Evolutionary conservation across 169 alveolate species (phyloP).

Genomic region (Perkinsus olseni): DNA sequence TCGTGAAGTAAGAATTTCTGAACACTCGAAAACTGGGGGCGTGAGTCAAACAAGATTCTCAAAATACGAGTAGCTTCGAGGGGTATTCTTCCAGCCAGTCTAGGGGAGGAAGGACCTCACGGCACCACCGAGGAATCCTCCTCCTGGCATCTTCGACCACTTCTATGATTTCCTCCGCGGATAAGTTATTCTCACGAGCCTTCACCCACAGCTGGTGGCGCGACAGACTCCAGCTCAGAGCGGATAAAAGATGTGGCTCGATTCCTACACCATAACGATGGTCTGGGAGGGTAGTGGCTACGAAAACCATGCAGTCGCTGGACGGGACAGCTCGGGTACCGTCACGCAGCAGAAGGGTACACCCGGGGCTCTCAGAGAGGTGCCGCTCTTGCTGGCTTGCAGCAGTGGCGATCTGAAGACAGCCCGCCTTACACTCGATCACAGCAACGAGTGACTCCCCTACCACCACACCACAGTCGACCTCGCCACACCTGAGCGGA

Average conservation of each 20-base stretch:
- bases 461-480: not conserved
- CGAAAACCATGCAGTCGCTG: not conserved
- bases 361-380: not conserved
- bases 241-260: not conserved
- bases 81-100: not conserved
- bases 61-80: not conserved
- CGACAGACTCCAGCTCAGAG: not conserved
- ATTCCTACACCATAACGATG: not conserved
- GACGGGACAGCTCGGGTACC: not conserved
- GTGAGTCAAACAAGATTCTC: too few species aligned
- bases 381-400: not conserved
- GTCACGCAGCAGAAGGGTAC: not conserved
- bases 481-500: not conserved
- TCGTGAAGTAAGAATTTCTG: too few species aligned
- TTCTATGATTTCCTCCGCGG: not conserved
- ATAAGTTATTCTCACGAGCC: not conserved
- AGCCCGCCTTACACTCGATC: not conserved
- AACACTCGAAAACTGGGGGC: too few species aligned
- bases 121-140: not conserved
- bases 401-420: not conserved
- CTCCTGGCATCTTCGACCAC: not conserved
- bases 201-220: not conserved
- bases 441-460: not conserved
- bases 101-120: not conserved
- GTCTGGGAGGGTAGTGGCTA: not conserved